phyloP scores from a whole-genome alignment of 2,329 filamentous ascomycete species.

The Hypoxylon sp. region DNA sequence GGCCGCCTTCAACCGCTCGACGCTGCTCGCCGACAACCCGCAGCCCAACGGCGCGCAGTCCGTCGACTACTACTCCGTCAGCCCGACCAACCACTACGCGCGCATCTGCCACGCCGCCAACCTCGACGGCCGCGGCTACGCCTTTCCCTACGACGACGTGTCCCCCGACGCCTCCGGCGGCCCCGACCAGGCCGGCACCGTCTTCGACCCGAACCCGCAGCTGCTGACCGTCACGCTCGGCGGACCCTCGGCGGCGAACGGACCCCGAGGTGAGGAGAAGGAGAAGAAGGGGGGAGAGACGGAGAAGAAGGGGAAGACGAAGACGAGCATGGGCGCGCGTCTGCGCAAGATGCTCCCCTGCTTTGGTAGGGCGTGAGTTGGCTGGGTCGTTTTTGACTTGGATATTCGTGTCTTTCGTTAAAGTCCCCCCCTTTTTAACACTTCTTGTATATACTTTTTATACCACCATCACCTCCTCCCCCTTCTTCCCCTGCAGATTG shows the following conservation, averaged over 20 bases:
- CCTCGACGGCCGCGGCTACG: slow-evolving; percentile 69
- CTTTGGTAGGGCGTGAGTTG: neutral
- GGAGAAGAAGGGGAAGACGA: slow-evolving; percentile 26
- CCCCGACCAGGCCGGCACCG: slow-evolving; percentile 67
- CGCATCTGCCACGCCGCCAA: slow-evolving; percentile 69
- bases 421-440: too few relatives aligned
- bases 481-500: too few relatives aligned
- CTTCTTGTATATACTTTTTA: too few relatives aligned
- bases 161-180: slow-evolving; percentile 55
- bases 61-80: slow-evolving; percentile 60
- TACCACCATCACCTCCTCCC: too few relatives aligned
- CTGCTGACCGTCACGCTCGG: slow-evolving; percentile 66
- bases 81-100: slow-evolving; percentile 71
- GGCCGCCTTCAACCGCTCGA: slow-evolving; percentile 78
- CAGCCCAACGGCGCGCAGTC: slow-evolving; percentile 62
- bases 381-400: neutral
- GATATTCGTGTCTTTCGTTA: slow-evolving; percentile 6
- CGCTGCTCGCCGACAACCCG: slow-evolving; percentile 61
- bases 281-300: slow-evolving; percentile 32
- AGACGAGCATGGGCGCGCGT: too few relatives aligned
- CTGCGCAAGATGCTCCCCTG: too few relatives aligned
- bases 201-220: slow-evolving; percentile 64
- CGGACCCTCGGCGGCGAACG: slow-evolving; percentile 41
- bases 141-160: slow-evolving; percentile 77
- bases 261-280: slow-evolving; percentile 3